These are phyloP conservation scores for Onygenales sp. DNA, from an alignment of 2,329 filamentous ascomycete genomes.

Conservation along the genomic window DNA sequence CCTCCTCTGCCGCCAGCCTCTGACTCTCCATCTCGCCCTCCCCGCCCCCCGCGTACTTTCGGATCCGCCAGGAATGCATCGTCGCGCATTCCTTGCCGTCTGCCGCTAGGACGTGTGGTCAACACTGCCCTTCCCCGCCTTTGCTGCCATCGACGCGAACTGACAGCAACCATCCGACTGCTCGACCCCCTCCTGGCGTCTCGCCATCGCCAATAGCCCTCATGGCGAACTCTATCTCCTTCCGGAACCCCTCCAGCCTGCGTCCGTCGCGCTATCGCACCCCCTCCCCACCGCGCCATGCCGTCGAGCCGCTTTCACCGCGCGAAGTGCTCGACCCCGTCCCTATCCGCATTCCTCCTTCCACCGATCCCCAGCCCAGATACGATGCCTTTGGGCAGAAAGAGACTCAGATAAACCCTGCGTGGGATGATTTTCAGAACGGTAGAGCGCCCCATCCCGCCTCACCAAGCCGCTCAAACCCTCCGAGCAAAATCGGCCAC, in stretches of 20 bases:
- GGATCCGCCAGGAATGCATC: constrained; percentile 30
- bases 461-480: constrained; percentile 6
- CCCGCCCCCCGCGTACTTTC: background rate
- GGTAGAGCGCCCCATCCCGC: background rate
- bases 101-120: constrained; percentile 32
- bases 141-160: constrained; percentile 20
- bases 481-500: constrained; percentile 24
- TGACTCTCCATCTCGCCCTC: background rate
- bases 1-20: no score
- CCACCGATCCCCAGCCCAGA: background rate
- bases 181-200: constrained; percentile 16
- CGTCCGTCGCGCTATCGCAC: constrained; percentile 37
- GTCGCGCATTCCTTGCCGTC: constrained; percentile 27
- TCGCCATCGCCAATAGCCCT: constrained; percentile 7
- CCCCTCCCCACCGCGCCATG: constrained; percentile 38
- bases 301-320: constrained; percentile 38
- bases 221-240: constrained; percentile 33
- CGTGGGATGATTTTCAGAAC: constrained; percentile 10
- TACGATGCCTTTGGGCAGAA: constrained; percentile 15
- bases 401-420: constrained; percentile 15
- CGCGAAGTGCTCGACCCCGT: constrained; percentile 21
- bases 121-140: constrained; percentile 27
- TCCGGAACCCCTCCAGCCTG: constrained; percentile 12
- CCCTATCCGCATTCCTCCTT: constrained; percentile 16
- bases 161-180: constrained; percentile 19